Percentiles rank a stretch among this genome's conserved stretches.
Evolutionary conservation across 1,284 basidiomycete genomes (phyloP).

Genomic region (Ceratobasidium sp.): DNA sequence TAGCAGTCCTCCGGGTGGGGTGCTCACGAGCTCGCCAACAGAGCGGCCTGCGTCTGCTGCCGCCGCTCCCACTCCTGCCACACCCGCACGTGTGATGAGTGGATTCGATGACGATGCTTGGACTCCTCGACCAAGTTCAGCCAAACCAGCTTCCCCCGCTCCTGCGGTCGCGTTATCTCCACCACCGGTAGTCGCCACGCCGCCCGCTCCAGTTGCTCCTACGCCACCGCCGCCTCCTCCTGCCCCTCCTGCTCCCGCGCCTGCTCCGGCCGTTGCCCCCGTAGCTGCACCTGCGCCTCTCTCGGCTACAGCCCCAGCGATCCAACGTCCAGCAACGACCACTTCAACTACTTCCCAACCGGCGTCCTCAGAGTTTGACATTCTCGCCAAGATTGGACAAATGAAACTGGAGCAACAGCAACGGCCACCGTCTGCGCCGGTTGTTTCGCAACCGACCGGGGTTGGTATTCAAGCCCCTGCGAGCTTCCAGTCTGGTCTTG

Average conservation of each 20-base stretch:
- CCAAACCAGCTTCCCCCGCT: slow-evolving; percentile 66
- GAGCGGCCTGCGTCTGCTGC: slow-evolving; percentile 12
- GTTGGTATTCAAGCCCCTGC: slow-evolving; percentile 50
- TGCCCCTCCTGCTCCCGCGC: too few relatives aligned
- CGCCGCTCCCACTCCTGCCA: slow-evolving; percentile 49
- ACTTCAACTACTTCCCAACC: slow-evolving; percentile 44
- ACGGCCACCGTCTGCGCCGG: slow-evolving; percentile 43
- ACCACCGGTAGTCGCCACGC: slow-evolving; percentile 50
- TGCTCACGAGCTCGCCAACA: slow-evolving; percentile 26
- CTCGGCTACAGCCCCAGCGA: slow-evolving; percentile 46
- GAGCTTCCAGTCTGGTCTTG: slow-evolving; percentile 70
- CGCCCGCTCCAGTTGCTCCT: slow-evolving; percentile 46
- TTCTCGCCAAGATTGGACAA: slow-evolving; percentile 56
- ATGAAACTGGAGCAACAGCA: slow-evolving; percentile 37
- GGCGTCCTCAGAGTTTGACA: slow-evolving; percentile 56
- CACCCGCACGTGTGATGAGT: slow-evolving; percentile 58
- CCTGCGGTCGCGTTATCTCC: slow-evolving; percentile 52
- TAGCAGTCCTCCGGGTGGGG: slow-evolving; percentile 49
- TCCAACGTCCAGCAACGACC: slow-evolving; percentile 46
- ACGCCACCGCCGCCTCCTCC: slow-evolving; percentile 54
- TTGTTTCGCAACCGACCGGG: slow-evolving; percentile 45
- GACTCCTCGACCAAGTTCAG: slow-evolving; percentile 80
- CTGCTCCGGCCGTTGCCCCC: slow-evolving; percentile 45
- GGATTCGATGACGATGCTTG: slow-evolving; percentile 99
- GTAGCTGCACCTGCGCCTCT: slow-evolving; percentile 51